Evolutionary conservation across 164 flowering plant genomes (phyloP).

Genomic region (Stephania yunnanensis): DNA sequence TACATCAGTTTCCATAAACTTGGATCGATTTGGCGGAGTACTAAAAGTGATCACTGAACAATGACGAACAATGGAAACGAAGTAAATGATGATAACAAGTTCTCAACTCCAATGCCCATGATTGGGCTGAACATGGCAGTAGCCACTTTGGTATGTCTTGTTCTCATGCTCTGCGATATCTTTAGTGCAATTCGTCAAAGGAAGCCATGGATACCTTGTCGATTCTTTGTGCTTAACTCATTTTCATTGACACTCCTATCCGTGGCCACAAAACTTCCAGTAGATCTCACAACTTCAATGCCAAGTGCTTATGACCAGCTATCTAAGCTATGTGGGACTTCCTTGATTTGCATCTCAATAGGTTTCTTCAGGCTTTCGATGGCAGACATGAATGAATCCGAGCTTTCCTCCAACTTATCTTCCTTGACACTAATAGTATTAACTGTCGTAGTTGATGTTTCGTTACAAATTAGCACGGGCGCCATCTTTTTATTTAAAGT

Average conservation of each 20-base stretch:
- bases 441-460: background rate
- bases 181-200: background rate
- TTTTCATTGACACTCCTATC: background rate
- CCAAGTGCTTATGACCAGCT: background rate
- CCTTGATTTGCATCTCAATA: slow-evolving; percentile 1
- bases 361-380: background rate
- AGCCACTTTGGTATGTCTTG: background rate
- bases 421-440: slow-evolving; percentile 1
- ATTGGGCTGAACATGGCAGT: background rate
- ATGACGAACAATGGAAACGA: too few species aligned
- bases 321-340: background rate
- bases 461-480: background rate
- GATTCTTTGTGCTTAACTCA: slow-evolving; percentile 1
- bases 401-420: background rate
- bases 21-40: too few species aligned
- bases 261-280: background rate
- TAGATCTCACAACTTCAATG: background rate
- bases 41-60: too few species aligned
- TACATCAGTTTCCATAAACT: too few species aligned
- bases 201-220: slow-evolving; percentile 7
- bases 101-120: too few species aligned
- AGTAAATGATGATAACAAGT: too few species aligned
- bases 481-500: background rate
- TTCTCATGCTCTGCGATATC: background rate
- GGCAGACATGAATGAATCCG: background rate